Evolutionary conservation across 2,329 filamentous ascomycete genomes (phyloP), one percentile per base, ranked within the genome.

Genomic region (Penicillium concentricum): DNA sequence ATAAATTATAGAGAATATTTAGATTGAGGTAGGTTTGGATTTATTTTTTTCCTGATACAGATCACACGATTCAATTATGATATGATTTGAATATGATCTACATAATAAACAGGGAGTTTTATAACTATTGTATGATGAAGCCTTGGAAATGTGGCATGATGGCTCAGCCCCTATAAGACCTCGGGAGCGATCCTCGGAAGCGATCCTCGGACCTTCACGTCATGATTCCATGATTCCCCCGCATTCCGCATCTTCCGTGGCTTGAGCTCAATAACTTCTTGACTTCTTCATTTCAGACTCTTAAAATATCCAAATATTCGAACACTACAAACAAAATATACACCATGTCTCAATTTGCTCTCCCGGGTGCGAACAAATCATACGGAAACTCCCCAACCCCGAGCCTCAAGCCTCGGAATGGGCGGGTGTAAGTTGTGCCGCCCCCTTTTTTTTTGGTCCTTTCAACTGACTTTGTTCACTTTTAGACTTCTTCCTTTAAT

Each of bases 401-500:
- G 5, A 53, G 41, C 34, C 28, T 63, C 1, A 66, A 62, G 28
- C 60, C 60, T 22, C 56, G 60, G 43, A 54, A 49, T 45, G 59
- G 47, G 12, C 63, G 63, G 38, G 53, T 61, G 64, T 67, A 59
- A 47, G 56, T 57, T 34, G 18, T 26, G 42, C 44, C 41, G 51
- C 48, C 51, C 51, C 49, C 30, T 42, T 32, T 32, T 49, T 49
- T 18, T 20, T 18, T 18, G 18, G 30, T 18, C 2, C 6, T 20
- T 8, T 30, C 30, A 41, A 50, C 55, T 45, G 10, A 53, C 18
- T 39, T 7, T 12, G 4, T 15, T 20, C 16, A 5, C 7, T 35
- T 34, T 46, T n/a, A 67, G 64, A 42, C 61, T 65, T 37, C 47
- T 67, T 32, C 63, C 64, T 26, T 18, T 65, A 7, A 55, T 66